Conservation (phyloP, 768 basidiomycete genomes). For the Boletus rufocinnamomeus region DNA sequence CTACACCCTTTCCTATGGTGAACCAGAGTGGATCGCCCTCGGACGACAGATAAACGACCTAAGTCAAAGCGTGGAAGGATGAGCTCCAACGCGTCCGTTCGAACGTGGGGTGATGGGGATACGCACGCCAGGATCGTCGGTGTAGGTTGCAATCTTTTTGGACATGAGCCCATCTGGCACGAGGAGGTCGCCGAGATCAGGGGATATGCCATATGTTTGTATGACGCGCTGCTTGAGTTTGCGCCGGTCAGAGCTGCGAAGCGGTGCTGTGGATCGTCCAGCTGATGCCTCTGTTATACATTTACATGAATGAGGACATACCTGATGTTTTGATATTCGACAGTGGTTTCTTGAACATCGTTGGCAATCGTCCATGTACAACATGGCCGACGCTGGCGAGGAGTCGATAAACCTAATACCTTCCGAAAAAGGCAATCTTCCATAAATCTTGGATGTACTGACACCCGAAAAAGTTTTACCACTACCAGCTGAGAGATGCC, state of each 20-base stretch:
- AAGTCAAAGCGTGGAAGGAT: constrained; percentile 2
- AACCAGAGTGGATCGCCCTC: constrained; percentile 82
- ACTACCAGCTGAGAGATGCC: constrained; percentile 55
- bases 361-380: background rate
- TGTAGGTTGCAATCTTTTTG: constrained; percentile 66
- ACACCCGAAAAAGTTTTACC: background rate
- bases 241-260: constrained; percentile 71
- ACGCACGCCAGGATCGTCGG: constrained; percentile 63
- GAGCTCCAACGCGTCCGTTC: background rate
- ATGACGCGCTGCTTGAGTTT: constrained; percentile 66
- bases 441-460: background rate
- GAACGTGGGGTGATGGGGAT: background rate
- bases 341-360: constrained; percentile 77
- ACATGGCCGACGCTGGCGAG: background rate
- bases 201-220: constrained; percentile 44
- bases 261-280: constrained; percentile 45
- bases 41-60: constrained; percentile 66
- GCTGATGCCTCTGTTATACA: background rate
- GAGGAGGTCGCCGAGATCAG: constrained; percentile 65
- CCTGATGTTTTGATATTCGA: constrained; percentile 69
- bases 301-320: constrained; percentile 8
- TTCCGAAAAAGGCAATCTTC: constrained; percentile 24
- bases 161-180: constrained; percentile 74
- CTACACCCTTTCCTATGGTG: constrained; percentile 63
- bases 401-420: background rate